Evolutionary conservation across 2,329 filamentous ascomycete genomes (phyloP), one percentile per base, ranked within the genome.

Genomic region (Colletotrichum eremochloae): DNA sequence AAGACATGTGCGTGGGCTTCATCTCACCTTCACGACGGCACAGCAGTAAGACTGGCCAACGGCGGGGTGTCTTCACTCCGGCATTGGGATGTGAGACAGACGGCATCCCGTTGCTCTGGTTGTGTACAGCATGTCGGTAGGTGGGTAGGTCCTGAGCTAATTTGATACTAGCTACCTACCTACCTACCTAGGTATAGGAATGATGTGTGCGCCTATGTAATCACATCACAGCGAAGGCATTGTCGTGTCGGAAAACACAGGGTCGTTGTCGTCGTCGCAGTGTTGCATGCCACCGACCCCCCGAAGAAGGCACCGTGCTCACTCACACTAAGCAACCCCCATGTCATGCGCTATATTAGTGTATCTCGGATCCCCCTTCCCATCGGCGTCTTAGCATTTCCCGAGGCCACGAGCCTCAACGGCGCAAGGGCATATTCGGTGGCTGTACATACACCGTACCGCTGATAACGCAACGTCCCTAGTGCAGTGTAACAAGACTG

Each of bases 381-480:
- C 29, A 36, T 72, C 60, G 66, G 70, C 24, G 29, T 72, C 60
- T 70, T 72, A 36, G n/a, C 70, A 62, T 12, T 40, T 46, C 55
- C 70, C 60, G 65, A 71, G 65, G 20, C 58, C 63, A 68, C n/a
- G n/a, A 31, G 8, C 4, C 36, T 36, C 46, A 31, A 9, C 61
- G n/a, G 61, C 61, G n/a, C 46, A 53, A 53, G 33, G 31, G 12
- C 18, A 20, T 20, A 48, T 7, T 18, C 38, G 38, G 2, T 40
- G 11, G 18, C 44, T 20, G 11, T 14, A 46, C 44, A 46, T n/a
- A 20, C 15, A 24, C 24, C 24, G 24, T 24, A 24, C 24, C 24
- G 24, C 1, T 24, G 24, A 24, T 1, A 24, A 24, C 24, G 24
- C 24, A 24, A 24, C 24, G 1, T 24, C 24, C 24, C 24, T 24